A percentile compares a stretch with the other conserved stretches of the same genome.
Evolutionary conservation across 805 yeast species (phyloP).

Genomic region (Yarrowia sp.): DNA sequence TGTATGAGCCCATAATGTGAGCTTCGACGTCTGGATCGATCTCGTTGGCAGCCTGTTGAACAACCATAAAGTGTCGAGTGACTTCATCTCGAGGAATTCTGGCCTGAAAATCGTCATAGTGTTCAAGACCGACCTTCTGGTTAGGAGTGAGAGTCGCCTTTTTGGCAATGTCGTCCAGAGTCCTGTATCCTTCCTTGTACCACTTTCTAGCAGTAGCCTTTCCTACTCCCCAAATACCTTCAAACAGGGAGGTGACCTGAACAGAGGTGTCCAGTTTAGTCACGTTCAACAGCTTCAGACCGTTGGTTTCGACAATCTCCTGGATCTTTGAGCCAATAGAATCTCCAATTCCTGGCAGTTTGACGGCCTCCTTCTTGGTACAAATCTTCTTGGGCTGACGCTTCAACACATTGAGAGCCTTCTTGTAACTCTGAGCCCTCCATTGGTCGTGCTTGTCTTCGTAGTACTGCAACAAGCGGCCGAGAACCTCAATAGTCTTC

Average conservation of each 20-base stretch:
- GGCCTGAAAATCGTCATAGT: conserved; percentile 57
- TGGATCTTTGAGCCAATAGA: conserved; percentile 56
- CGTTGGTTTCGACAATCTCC: conserved; percentile 55
- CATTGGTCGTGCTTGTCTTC: conserved; percentile 51
- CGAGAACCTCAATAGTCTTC: conserved; percentile 48
- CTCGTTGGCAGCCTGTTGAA: conserved; percentile 46
- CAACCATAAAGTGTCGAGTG: conserved; percentile 51
- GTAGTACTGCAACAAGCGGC: conserved; percentile 49
- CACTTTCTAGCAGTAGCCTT: conserved; percentile 53
- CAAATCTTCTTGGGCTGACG: conserved; percentile 48
- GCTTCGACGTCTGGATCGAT: conserved; percentile 52
- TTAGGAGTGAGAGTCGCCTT: conserved; percentile 47
- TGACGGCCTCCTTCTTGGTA: conserved; percentile 52
- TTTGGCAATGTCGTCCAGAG: conserved; percentile 52
- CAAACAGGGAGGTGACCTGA: conserved; percentile 49
- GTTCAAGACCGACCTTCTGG: conserved; percentile 55
- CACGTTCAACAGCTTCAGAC: conserved; percentile 44
- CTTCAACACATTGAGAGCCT: conserved; percentile 54
- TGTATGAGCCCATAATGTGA: conserved; percentile 59
- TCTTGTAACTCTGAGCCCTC: conserved; percentile 54
- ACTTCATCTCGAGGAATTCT: conserved; percentile 58
- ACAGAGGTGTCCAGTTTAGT: conserved; percentile 44
- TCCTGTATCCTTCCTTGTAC: conserved; percentile 52
- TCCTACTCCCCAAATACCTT: conserved; percentile 61
- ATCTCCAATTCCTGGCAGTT: conserved; percentile 54